Evolutionary conservation across 2,329 filamentous ascomycete species (phyloP).

Genomic region (Arthrinium phaeospermum): DNA sequence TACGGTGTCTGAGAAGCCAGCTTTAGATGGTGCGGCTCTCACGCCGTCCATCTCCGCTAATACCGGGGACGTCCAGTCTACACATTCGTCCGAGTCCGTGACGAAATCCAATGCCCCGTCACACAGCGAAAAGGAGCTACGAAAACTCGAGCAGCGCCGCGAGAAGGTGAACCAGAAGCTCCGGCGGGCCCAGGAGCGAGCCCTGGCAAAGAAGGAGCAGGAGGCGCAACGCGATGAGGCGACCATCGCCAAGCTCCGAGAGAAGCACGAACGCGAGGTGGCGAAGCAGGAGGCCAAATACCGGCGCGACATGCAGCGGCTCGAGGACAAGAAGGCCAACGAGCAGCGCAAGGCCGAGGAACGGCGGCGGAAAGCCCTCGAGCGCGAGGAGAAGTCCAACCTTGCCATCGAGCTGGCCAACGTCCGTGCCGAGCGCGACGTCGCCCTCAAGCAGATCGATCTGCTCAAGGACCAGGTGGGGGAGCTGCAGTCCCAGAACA

Average conservation of each 20-base stretch:
- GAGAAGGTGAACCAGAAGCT: slow-evolving; percentile 49
- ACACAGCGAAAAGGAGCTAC: slow-evolving; percentile 67
- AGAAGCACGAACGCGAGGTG: slow-evolving; percentile 67
- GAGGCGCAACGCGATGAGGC: slow-evolving; percentile 48
- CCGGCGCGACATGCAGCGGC: slow-evolving; percentile 65
- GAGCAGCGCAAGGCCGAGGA: slow-evolving; percentile 67
- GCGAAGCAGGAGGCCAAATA: slow-evolving; percentile 72
- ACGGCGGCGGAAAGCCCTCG: slow-evolving; percentile 53
- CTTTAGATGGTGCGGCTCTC: slow-evolving; percentile 22
- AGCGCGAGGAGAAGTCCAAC: slow-evolving; percentile 59
- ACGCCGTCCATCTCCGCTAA: slow-evolving; percentile 33
- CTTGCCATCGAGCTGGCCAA: slow-evolving; percentile 59
- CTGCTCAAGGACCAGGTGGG: slow-evolving; percentile 61
- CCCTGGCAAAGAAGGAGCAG: slow-evolving; percentile 45
- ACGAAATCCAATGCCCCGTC: slow-evolving; percentile 34
- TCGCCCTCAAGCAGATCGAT: slow-evolving; percentile 58
- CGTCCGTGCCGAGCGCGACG: slow-evolving; percentile 55
- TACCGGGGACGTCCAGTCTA: slow-evolving; percentile 34
- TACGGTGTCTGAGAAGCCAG: slow-evolving; percentile 40
- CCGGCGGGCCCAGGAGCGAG: slow-evolving; percentile 34
- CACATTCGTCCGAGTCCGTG: slow-evolving; percentile 47
- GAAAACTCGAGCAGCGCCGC: slow-evolving; percentile 63
- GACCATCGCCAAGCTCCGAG: slow-evolving; percentile 61
- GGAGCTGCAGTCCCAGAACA: slow-evolving; percentile 65
- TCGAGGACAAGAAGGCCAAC: slow-evolving; percentile 66